phyloP scores from a whole-genome alignment of 2,329 filamentous ascomycete species.

The Colletotrichum shisoi region DNA sequence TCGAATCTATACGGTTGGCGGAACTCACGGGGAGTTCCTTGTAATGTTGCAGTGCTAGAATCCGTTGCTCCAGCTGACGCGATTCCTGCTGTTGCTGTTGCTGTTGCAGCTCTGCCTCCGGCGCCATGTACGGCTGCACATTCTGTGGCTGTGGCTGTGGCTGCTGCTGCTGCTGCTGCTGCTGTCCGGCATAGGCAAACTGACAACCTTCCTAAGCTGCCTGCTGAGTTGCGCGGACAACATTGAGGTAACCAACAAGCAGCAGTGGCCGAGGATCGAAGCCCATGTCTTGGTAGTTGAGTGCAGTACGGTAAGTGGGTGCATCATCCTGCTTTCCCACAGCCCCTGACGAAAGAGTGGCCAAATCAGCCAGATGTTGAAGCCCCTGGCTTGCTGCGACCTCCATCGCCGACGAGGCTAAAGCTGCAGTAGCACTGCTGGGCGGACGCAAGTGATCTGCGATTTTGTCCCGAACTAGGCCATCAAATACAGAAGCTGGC shows the following conservation, averaged over 20 bases:
- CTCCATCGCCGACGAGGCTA: conserved; percentile 51
- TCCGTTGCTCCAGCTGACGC: conserved; percentile 3
- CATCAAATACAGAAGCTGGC: conserved; percentile 63
- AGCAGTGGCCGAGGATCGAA: conserved; percentile 53
- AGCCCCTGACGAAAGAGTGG: conserved; percentile 47
- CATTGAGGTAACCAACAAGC: conserved; percentile 50
- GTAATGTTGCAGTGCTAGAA: neutral
- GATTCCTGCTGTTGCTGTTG: neutral
- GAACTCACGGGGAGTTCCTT: neutral
- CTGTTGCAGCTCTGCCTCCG: neutral
- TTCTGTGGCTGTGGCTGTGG: neutral
- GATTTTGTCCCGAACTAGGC: conserved; percentile 61
- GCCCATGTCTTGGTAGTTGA: conserved; percentile 53
- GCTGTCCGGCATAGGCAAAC: conserved; percentile 6
- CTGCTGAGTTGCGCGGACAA: conserved; percentile 34
- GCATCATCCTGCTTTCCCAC: conserved; percentile 42
- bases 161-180: neutral
- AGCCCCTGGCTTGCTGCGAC: conserved; percentile 61
- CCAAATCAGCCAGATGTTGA: conserved; percentile 68
- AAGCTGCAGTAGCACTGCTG: conserved; percentile 40
- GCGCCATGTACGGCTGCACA: neutral
- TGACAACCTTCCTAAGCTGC: conserved; percentile 28
- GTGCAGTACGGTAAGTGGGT: conserved; percentile 39
- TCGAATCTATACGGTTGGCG: neutral
- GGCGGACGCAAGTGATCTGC: conserved; percentile 51